Conservation (phyloP, 345 rosid species). For the Microcos paniculata region DNA sequence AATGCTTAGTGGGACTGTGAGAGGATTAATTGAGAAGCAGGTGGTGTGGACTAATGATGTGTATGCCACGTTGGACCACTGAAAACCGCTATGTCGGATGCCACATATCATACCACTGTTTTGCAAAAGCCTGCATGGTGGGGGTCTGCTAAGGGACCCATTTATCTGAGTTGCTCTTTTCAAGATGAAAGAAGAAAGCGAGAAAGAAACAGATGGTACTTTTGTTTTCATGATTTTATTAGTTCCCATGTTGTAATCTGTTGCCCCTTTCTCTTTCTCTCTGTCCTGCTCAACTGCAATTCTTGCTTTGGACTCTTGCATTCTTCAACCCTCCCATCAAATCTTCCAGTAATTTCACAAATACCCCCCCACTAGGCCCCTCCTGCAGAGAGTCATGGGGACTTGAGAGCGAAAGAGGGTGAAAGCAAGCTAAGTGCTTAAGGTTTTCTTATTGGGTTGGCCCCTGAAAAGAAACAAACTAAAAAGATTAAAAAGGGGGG, state of each 20-base stretch:
- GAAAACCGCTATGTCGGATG: constrained; percentile 11
- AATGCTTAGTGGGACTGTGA: too few relatives aligned
- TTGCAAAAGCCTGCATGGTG: not conserved
- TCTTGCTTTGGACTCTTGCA: not conserved
- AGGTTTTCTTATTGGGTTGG: not conserved
- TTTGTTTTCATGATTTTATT: constrained; percentile 6
- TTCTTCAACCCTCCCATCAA: not conserved
- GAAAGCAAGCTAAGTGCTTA: not conserved
- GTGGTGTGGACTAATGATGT: not conserved
- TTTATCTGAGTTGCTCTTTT: not conserved
- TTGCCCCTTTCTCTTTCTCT: not conserved
- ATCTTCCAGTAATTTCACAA: not conserved
- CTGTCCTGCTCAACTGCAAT: not conserved
- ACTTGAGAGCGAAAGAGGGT: not conserved
- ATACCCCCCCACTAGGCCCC: not conserved
- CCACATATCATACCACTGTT: constrained; percentile 2
- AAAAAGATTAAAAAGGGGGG: not conserved
- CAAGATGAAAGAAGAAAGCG: not conserved
- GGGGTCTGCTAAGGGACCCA: not conserved
- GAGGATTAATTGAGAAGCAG: not conserved
- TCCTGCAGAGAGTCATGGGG: not conserved
- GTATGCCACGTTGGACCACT: constrained; percentile 2
- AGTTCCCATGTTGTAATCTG: not conserved
- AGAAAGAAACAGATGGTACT: not conserved
- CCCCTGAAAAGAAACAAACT: not conserved